Evolutionary conservation across 2,329 filamentous ascomycete genomes (phyloP).

Genomic region (Xylaria sp.): DNA sequence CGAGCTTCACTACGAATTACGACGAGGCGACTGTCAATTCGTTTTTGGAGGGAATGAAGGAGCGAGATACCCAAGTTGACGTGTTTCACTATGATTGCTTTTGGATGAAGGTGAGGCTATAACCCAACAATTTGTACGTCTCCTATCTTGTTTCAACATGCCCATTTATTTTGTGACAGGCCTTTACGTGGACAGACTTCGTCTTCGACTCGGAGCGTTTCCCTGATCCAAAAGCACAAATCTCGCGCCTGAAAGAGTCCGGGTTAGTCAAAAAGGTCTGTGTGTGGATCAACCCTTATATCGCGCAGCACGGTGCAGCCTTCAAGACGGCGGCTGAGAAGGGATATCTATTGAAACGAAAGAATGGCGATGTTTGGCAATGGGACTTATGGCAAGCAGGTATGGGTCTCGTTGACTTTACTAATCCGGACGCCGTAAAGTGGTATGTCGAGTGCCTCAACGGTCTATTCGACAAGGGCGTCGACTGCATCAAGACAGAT

Average conservation of each 20-base stretch:
- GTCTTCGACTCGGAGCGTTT: slow-evolving; percentile 75
- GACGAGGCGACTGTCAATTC: slow-evolving; percentile 73
- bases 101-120: slow-evolving; percentile 68
- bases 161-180: slow-evolving; percentile 43
- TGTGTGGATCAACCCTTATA: slow-evolving; percentile 81
- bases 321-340: slow-evolving; percentile 72
- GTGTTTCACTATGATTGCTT: slow-evolving; percentile 83
- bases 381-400: slow-evolving; percentile 83
- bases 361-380: slow-evolving; percentile 76
- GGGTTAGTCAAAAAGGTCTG: slow-evolving; percentile 72
- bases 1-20: slow-evolving; percentile 78
- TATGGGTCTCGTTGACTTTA: slow-evolving; percentile 79
- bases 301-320: slow-evolving; percentile 73
- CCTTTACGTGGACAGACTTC: slow-evolving; percentile 80
- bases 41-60: slow-evolving; percentile 75
- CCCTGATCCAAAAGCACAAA: slow-evolving; percentile 72
- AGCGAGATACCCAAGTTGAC: slow-evolving; percentile 71
- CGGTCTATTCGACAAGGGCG: slow-evolving; percentile 72
- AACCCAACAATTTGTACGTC: not conserved
- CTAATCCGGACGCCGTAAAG: slow-evolving; percentile 72
- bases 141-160: not conserved
- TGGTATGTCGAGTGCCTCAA: slow-evolving; percentile 74
- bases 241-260: slow-evolving; percentile 70
- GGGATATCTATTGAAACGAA: slow-evolving; percentile 75
- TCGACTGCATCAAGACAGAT: slow-evolving; percentile 80